Conservation (phyloP, 176 grass and related monocot genomes). For the Cenchrus purpureus region DNA sequence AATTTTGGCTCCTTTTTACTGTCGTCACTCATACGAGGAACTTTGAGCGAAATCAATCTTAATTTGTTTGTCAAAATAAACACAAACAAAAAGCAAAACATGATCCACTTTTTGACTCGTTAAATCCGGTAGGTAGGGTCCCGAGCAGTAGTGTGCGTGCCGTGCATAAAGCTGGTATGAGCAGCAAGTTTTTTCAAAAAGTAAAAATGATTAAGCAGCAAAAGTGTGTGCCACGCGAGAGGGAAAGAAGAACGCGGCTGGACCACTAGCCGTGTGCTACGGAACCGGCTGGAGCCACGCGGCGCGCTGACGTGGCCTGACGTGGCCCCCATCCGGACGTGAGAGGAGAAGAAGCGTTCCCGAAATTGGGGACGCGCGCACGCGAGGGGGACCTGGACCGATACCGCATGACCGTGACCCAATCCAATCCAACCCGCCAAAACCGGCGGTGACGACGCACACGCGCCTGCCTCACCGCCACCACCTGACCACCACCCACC, state of each 20-base stretch:
- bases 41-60: neutral
- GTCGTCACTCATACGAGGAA: too few species aligned
- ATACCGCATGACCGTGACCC: too few species aligned
- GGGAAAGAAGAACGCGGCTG: too few species aligned
- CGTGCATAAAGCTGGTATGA: neutral
- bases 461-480: too few species aligned
- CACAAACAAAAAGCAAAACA: neutral
- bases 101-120: neutral
- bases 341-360: neutral
- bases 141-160: neutral
- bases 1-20: neutral
- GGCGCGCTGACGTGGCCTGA: conserved; percentile 35
- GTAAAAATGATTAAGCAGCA: neutral
- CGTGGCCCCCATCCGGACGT: neutral
- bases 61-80: neutral
- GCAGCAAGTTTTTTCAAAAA: too few species aligned
- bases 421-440: too few species aligned
- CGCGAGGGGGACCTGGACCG: too few species aligned
- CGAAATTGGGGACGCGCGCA: neutral
- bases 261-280: neutral
- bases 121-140: too few species aligned
- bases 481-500: neutral
- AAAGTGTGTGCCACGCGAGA: neutral
- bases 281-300: neutral
- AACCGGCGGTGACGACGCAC: too few species aligned